Evolutionary conservation across 2,329 filamentous ascomycete genomes (phyloP), one percentile per base, ranked within the genome.

Genomic region (Nemania sp.): DNA sequence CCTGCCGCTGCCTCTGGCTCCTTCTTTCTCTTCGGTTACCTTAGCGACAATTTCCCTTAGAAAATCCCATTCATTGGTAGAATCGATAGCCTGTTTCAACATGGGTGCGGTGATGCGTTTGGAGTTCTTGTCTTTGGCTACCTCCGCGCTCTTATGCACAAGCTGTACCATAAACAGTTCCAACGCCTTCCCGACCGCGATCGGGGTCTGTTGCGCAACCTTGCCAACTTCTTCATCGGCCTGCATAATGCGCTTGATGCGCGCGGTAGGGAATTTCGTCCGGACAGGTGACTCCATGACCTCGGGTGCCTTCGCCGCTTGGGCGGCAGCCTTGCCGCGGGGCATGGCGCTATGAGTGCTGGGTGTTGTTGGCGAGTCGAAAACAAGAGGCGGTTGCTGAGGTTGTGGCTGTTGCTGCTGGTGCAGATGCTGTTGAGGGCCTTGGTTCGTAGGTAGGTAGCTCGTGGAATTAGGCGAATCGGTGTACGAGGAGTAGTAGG

Each of bases 191-290:
- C 93, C 93, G 52, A 98, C 95, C 27, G 95, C 96, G 64, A 97
- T 97, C 18, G 95, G 95, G 0, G 96, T 98, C 69, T 98, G 96
- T 81, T 99, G 96, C 3, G 96, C 94, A 10, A 99, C 96, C 82
- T 99, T 99, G 70, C 96, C 96, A 0, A 99, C 94, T 79, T 99
- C 96, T 78, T 99, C 96, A 77, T 99, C 96, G 11, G 95, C 95
- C 82, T 99, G 96, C 96, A 99, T 98, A 76, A 99, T 98, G 59
- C 96, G 90, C 86, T 99, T 99, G 84, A 99, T 99, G 70, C 96
- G 88, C 15, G 96, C 96, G 35, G 97, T 97, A 1, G 96, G 96
- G 77, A 99, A 99, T 77, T 98, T 98, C 38, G 95, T 98, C 80
- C 89, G 93, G 74, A 99, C 93, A 51, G 93, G 86, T 80, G 82